Evolutionary conservation across 2,329 filamentous ascomycete genomes (phyloP), one percentile per base, ranked within the genome.

Genomic region (Scolecobasidium constrictum): DNA sequence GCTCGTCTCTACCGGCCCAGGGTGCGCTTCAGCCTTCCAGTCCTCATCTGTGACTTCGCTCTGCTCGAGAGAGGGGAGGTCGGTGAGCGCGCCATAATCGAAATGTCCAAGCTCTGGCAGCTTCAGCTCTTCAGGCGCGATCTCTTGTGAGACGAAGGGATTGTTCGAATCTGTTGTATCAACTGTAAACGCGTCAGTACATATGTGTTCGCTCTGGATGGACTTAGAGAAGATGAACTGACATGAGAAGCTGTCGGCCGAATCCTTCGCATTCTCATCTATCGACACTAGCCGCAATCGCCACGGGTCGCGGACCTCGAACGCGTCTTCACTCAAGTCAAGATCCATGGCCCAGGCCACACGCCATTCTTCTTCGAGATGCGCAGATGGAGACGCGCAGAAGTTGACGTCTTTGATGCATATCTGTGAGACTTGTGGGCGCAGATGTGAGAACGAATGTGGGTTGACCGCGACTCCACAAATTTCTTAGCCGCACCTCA

Each of bases 51-150:
- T 56, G 26, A 57, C 23, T 28, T 48, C 52, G 4, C 56, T 58
- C 20, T 56, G 53, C 20, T 62, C 58, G 23, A 57, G 43, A 34
- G 51, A 53, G 15, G 55, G 47, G 13, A 63, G 53, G 16, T 62
- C 55, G 4, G 58, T 54, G 3, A 64, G 52, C 0, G 56, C 54
- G 1, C 59, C 63, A 39, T 62, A 65, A n/a, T 60, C 50, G 43
- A 66, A 65, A 1, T 52, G 49, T 3, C 64, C 60, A 7, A 66
- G 47, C 26, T 62, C 57, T 3, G 61, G 61, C 4, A 66, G 51
- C 13, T 50, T 56, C 17, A 65, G 46, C 34, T 59, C 59, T 21
- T 52, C 51, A 15, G 59, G 50, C 13, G 63, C 56, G 15, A 49
- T 43, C 40, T 56, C 51, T 31, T 56, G 57, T 5, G 60, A 55